Evolutionary conservation across 2,329 filamentous ascomycete genomes (phyloP).

Genomic region (Colletotrichum costaricense): DNA sequence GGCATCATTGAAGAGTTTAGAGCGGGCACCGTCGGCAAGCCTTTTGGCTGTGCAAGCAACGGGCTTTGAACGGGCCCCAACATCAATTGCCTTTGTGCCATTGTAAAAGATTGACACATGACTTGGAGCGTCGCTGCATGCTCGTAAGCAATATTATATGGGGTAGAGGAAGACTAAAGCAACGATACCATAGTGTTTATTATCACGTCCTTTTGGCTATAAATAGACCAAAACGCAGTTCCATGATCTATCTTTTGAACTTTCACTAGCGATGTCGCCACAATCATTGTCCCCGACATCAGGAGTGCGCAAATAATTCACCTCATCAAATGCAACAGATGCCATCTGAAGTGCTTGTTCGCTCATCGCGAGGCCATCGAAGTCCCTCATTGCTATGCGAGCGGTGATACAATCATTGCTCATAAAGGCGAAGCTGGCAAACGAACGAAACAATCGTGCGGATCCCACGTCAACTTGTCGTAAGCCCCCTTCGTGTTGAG

Average conservation of each 20-base stretch:
- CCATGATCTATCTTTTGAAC: neutral
- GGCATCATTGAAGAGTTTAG: conserved; percentile 80
- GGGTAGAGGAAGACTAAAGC: neutral
- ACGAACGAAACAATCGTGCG: conserved; percentile 25
- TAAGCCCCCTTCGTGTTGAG: conserved; percentile 24
- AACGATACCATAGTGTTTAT: neutral
- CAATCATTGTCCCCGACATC: no score
- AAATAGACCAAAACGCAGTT: neutral
- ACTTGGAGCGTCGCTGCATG: neutral
- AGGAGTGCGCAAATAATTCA: no score
- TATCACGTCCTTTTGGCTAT: neutral
- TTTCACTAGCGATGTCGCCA: no score
- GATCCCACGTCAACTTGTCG: conserved; percentile 27
- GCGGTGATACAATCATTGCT: neutral
- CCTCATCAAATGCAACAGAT: no score
- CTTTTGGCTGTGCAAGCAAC: conserved; percentile 81
- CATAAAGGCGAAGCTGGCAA: conserved; percentile 7
- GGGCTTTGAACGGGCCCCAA: conserved; percentile 47
- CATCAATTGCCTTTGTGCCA: neutral
- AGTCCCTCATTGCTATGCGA: no score
- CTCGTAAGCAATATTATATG: neutral
- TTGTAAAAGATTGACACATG: neutral
- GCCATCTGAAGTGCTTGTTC: no score
- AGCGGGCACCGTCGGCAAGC: conserved; percentile 71
- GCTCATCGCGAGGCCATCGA: no score